These are phyloP conservation scores for Sclerotinia trifoliorum DNA, from an alignment of 2,329 filamentous ascomycete species.

Conservation along the genomic window DNA sequence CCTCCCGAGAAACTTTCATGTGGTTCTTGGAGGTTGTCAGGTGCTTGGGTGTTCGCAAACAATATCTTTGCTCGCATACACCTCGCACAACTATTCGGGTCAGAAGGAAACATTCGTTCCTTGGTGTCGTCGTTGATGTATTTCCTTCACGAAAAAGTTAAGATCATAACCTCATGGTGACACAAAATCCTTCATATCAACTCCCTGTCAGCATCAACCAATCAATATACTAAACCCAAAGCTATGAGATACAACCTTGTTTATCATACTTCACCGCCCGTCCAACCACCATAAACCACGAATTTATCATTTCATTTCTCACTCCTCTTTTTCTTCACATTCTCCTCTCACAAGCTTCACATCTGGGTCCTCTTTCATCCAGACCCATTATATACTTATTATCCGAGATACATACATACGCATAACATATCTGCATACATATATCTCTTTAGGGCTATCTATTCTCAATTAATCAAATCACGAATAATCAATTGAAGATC, in stretches of 20 bases:
- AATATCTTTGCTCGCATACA: no score
- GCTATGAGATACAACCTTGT: no score
- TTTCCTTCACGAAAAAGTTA: not conserved
- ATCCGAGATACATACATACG: slow-evolving; percentile 6
- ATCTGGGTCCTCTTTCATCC: not conserved
- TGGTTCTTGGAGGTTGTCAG: not conserved
- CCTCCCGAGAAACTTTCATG: no score
- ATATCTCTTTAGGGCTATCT: no score
- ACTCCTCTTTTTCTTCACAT: not conserved
- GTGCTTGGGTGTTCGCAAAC: not conserved
- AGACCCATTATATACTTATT: not conserved
- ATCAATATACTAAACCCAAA: not conserved
- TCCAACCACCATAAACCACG: slow-evolving; percentile 11
- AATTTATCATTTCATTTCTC: not conserved
- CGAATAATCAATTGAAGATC: not conserved
- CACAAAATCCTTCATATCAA: not conserved
- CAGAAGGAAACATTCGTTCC: no score
- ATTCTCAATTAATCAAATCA: not conserved
- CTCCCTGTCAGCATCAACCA: not conserved
- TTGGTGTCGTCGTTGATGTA: not conserved
- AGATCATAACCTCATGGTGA: not conserved
- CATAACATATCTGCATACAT: not conserved
- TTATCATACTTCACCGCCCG: slow-evolving; percentile 4
- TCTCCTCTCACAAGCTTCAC: slow-evolving; percentile 9
- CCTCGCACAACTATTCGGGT: no score